Evolutionary conservation across 495 filamentous ascomycete species (phyloP), one percentile per base, ranked within the genome.

Genomic region (Parachaetomium inaequale): DNA sequence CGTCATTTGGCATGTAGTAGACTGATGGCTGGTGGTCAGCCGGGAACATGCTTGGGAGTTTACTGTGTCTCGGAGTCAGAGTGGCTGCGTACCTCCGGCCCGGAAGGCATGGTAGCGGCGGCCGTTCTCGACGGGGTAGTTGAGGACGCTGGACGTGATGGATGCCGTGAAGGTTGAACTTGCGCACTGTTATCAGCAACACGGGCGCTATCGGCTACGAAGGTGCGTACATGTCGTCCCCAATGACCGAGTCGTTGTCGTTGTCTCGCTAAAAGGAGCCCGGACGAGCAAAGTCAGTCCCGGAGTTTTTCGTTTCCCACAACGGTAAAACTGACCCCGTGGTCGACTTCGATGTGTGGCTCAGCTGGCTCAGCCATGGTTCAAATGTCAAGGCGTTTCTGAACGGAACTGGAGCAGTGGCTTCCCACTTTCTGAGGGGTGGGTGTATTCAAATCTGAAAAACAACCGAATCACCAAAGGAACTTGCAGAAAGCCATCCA

Each of bases 61-160:
- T 17, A 21, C 6, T 25, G 12, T 1, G 21, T 3, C 10, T 15
- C 4, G 25, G 11, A 51, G 31, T 12, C 1, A 21, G 50, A 14
- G 46, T 28, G 47, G 28, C 1, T 8, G 10, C 21, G 8, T 3
- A 62, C 63, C 51, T 3, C 63, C 63, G 15, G 53, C n/a, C 17
- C 54, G 25, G 43, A 58, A 62, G 17, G 63, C 63, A 19, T 66
- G 63, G 26, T 66, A 66, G 3, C 63, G 58, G 11, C 59, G 54
- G 17, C 63, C 63, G 25, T 62, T 40, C 45, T 68, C 55, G n/a
- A 56, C 12, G 64, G 55, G 62, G 58, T 56, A 54, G 70, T 74
- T 71, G 64, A 75, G 29, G 56, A 45, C 21, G 47, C 58, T 60
- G 21, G 58, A 52, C 3, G 58, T 60, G 21, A 60, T 60, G 46